These are phyloP conservation scores for Ceratobasidium sp. DNA, from an alignment of 1,284 basidiomycete genomes.

Conservation along the genomic window DNA sequence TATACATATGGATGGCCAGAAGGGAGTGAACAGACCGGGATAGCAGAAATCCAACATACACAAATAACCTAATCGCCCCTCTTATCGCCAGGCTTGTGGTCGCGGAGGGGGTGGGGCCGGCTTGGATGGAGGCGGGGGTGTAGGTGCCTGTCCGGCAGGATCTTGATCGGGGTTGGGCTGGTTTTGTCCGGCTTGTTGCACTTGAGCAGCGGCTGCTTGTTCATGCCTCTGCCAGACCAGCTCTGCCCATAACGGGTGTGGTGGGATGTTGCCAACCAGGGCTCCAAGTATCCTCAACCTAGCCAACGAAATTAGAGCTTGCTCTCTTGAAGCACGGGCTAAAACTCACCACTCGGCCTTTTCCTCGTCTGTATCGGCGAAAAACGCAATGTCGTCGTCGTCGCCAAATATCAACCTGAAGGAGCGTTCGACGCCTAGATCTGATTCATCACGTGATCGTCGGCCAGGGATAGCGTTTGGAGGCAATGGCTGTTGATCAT, in stretches of 20 bases:
- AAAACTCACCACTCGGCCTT: slow-evolving; percentile 86
- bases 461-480: slow-evolving; percentile 48
- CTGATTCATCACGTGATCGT: slow-evolving; percentile 71
- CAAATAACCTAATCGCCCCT: neutral
- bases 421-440: slow-evolving; percentile 84
- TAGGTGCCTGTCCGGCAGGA: slow-evolving; percentile 27
- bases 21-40: neutral
- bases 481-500: slow-evolving; percentile 70
- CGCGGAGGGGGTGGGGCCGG: neutral
- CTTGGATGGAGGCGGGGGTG: slow-evolving; percentile 12
- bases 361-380: slow-evolving; percentile 91
- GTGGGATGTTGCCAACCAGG: slow-evolving; percentile 87
- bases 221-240: slow-evolving; percentile 83
- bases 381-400: slow-evolving; percentile 88
- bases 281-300: slow-evolving; percentile 88
- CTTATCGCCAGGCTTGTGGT: slow-evolving; percentile 34
- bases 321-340: neutral
- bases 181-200: slow-evolving; percentile 21
- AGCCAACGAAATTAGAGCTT: slow-evolving; percentile 40
- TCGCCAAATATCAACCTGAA: slow-evolving; percentile 89
- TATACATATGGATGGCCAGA: slow-evolving; percentile 13
- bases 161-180: neutral
- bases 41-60: neutral
- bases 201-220: slow-evolving; percentile 55
- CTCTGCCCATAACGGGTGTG: slow-evolving; percentile 92